Conservation (phyloP, 768 basidiomycete genomes). For the Leccinum rimulosum region DNA sequence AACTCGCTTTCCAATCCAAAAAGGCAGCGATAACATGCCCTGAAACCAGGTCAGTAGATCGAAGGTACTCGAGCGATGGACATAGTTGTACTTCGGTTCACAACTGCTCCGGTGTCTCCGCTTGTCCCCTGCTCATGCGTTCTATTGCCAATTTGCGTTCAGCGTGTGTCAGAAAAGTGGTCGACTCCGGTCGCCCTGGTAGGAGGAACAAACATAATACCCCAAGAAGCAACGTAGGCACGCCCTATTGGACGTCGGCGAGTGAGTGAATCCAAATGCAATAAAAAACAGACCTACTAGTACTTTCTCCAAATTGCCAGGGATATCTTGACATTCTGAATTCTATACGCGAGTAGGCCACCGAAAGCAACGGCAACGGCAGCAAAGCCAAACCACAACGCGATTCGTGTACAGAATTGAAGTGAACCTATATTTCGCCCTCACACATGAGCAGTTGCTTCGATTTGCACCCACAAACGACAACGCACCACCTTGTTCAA, state of each 20-base stretch:
- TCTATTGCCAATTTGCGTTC: conserved; percentile 34
- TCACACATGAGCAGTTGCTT: no score
- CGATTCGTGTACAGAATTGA: no score
- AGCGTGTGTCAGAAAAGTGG: conserved; percentile 29
- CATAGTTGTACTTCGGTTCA: conserved; percentile 37
- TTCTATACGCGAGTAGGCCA: no score
- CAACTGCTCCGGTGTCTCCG: conserved; percentile 40
- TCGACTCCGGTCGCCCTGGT: conserved; percentile 33
- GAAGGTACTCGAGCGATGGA: background rate
- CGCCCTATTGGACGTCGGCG: conserved; percentile 41
- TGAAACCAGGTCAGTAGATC: conserved; percentile 13
- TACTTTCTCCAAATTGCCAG: no score
- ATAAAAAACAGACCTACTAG: background rate
- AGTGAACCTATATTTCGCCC: no score
- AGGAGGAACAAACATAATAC: conserved; percentile 27
- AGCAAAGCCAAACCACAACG: no score
- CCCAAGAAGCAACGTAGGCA: conserved; percentile 43
- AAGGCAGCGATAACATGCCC: conserved; percentile 43
- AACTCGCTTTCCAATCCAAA: conserved; percentile 42
- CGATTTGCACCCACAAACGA: no score
- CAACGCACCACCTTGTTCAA: no score
- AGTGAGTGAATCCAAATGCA: background rate
- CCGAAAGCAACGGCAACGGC: no score
- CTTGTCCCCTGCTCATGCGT: conserved; percentile 40
- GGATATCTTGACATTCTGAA: no score